Evolutionary conservation across 108 stramenopile genomes (phyloP).

Genomic region (Chaetoceros tenuissimus): DNA sequence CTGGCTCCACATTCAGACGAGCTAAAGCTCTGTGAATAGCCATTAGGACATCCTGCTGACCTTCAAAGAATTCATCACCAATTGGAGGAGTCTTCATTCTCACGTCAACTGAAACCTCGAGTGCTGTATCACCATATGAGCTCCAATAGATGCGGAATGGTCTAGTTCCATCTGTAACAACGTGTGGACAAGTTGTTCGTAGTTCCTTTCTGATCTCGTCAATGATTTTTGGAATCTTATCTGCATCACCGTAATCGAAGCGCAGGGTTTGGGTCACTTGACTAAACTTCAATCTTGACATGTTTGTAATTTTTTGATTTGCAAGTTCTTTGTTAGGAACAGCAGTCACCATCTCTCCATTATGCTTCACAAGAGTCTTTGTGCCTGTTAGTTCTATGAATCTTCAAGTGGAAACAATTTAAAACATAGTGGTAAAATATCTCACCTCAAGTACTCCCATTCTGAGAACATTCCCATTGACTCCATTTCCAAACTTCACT

Average conservation of each 20-base stretch:
- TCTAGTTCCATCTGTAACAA: slow-evolving; percentile 44
- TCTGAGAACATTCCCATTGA: slow-evolving; percentile 27
- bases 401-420: background rate
- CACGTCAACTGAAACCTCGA: slow-evolving; percentile 43
- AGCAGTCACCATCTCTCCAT: slow-evolving; percentile 37
- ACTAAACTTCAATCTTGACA: slow-evolving; percentile 27
- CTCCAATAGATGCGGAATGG: slow-evolving; percentile 49
- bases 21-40: slow-evolving; percentile 47
- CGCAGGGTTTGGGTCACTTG: slow-evolving; percentile 58
- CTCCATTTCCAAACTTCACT: slow-evolving; percentile 51
- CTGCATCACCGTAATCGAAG: slow-evolving; percentile 45
- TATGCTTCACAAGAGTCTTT: slow-evolving; percentile 14
- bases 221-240: slow-evolving; percentile 39
- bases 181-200: slow-evolving; percentile 34
- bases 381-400: background rate
- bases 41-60: slow-evolving; percentile 32
- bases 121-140: slow-evolving; percentile 26
- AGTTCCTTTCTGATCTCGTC: slow-evolving; percentile 50
- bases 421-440: slow-evolving; percentile 11
- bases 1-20: slow-evolving; percentile 29
- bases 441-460: slow-evolving; percentile 54
- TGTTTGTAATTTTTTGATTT: slow-evolving; percentile 37
- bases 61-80: slow-evolving; percentile 35
- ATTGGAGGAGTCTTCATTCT: slow-evolving; percentile 30
- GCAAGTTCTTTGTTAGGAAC: slow-evolving; percentile 54